Evolutionary conservation across 768 basidiomycete genomes (phyloP), one percentile per base, ranked within the genome.

Genomic region (Suillus variegatus): DNA sequence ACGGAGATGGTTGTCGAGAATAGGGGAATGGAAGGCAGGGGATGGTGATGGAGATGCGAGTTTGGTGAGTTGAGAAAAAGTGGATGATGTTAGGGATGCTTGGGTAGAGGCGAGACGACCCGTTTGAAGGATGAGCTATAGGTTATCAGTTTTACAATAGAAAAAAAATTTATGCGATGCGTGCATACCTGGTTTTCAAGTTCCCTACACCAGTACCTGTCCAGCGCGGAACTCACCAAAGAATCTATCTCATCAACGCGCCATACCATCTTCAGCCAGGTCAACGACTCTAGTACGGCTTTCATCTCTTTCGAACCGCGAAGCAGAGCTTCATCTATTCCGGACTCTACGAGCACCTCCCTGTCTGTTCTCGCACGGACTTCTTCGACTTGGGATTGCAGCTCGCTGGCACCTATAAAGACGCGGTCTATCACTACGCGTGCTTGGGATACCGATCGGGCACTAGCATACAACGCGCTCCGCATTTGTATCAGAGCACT

Each of bases 101-200:
- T 89, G 89, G 14, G 83, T 70, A 10, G 70, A 74, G 13, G 82
- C 75, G 13, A 93, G 79, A 32, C 82, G 80, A 16, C 92, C 91
- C 1, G 88, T 83, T 63, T 91, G 85, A 58, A 88, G 81, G 46
- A 88, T 81, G 44, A 93, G 80, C 91, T 92, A 63, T n/a, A 58
- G 58, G 41, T 3, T 13, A 47, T 62, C 2, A 63, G 22, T 8
- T 13, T 38, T 12, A 38, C 64, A 22, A 49, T 9, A 38, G 35
- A 41, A 47, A 46, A 61, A 35, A n/a, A 16, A 60, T 58, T 41
- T 22, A 38, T 32, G 28, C 61, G 35, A 36, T 35, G 36, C 62
- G 25, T 28, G 69, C 71, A 10, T 65, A 86, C 88, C 77, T 84
- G 78, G 71, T 79, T 78, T 70, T 89, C 85, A 20, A 89, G 76